phyloP scores from a whole-genome alignment of 768 basidiomycete species.

The Agaricus subrufescens region DNA sequence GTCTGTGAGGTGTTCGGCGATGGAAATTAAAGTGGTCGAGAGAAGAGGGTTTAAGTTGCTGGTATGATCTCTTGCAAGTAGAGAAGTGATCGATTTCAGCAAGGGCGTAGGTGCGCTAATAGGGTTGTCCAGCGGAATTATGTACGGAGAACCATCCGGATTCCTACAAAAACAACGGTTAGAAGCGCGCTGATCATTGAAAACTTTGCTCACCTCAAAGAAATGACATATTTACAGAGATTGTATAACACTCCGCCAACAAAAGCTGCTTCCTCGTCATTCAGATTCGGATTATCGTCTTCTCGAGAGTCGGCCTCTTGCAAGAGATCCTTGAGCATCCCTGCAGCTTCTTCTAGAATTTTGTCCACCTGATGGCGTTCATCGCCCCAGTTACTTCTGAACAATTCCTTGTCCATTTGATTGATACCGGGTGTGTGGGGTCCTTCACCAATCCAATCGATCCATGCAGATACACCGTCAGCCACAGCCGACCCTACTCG shows the following conservation, averaged over 20 bases:
- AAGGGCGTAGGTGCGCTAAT: slow-evolving; percentile 55
- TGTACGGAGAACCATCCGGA: slow-evolving; percentile 25
- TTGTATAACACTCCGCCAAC: slow-evolving; percentile 59
- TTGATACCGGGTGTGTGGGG: slow-evolving; percentile 22
- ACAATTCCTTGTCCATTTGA: not conserved
- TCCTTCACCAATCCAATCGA: slow-evolving; percentile 26
- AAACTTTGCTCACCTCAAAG: slow-evolving; percentile 47
- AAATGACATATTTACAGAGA: slow-evolving; percentile 52
- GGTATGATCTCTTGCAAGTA: slow-evolving; percentile 60
- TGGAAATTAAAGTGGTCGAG: slow-evolving; percentile 56
- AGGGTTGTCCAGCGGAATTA: slow-evolving; percentile 50
- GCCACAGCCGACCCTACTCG: slow-evolving; percentile 51
- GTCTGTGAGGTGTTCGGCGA: slow-evolving; percentile 69
- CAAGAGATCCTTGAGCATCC: slow-evolving; percentile 65
- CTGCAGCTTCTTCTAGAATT: slow-evolving; percentile 66
- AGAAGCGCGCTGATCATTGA: not conserved
- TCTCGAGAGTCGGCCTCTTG: slow-evolving; percentile 68
- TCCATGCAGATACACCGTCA: slow-evolving; percentile 57
- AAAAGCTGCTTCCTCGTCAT: slow-evolving; percentile 65
- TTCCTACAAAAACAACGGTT: slow-evolving; percentile 19
- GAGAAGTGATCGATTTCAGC: slow-evolving; percentile 55
- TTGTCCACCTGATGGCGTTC: slow-evolving; percentile 32
- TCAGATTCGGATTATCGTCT: slow-evolving; percentile 44
- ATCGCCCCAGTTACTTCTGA: slow-evolving; percentile 21
- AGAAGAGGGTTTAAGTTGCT: slow-evolving; percentile 56